A percentile compares a stretch with the other conserved stretches of the same genome.
These are phyloP conservation scores for Halophytophthora batemanensis DNA, from an alignment of 352 stramenopile genomes.

Conservation along the genomic window DNA sequence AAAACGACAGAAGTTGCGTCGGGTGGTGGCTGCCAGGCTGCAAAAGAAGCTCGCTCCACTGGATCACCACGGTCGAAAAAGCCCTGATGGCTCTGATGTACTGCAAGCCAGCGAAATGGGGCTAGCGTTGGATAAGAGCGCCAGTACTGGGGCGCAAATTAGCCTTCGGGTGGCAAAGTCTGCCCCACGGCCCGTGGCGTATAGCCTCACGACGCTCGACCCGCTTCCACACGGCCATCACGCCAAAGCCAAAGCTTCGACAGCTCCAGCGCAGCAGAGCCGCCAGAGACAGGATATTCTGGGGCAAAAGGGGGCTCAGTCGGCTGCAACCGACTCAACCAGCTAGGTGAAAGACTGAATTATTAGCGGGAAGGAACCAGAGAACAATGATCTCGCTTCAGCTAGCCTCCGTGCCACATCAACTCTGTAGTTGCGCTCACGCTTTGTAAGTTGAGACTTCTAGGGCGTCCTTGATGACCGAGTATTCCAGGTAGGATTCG, in stretches of 20 bases:
- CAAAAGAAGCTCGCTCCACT: slow-evolving; percentile 28
- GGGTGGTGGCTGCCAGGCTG: slow-evolving; percentile 18
- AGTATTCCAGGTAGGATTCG: slow-evolving; percentile 40
- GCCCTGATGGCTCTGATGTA: not conserved
- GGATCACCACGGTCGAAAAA: slow-evolving; percentile 16
- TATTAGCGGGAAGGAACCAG: not conserved
- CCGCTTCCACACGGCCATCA: slow-evolving; percentile 17
- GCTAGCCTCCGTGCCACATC: too few relatives aligned
- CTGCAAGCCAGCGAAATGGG: slow-evolving; percentile 1
- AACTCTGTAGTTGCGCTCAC: not conserved
- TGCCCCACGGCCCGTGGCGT: slow-evolving; percentile 35
- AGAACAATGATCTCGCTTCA: too few relatives aligned
- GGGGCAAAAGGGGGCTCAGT: not conserved
- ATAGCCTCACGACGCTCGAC: slow-evolving; percentile 49
- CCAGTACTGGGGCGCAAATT: slow-evolving; percentile 6
- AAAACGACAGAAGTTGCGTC: slow-evolving; percentile 23
- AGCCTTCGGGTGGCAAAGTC: slow-evolving; percentile 28
- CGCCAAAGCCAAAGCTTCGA: slow-evolving; percentile 10
- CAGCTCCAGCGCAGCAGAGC: not conserved
- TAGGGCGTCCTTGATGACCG: slow-evolving; percentile 29
- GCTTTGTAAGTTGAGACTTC: slow-evolving; percentile 33
- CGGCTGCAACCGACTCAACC: too few relatives aligned
- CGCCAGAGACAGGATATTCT: not conserved
- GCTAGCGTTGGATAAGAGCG: slow-evolving; percentile 14
- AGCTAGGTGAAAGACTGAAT: not conserved